phyloP scores from a whole-genome alignment of 2,329 filamentous ascomycete species.

The Colletotrichum godetiae region DNA sequence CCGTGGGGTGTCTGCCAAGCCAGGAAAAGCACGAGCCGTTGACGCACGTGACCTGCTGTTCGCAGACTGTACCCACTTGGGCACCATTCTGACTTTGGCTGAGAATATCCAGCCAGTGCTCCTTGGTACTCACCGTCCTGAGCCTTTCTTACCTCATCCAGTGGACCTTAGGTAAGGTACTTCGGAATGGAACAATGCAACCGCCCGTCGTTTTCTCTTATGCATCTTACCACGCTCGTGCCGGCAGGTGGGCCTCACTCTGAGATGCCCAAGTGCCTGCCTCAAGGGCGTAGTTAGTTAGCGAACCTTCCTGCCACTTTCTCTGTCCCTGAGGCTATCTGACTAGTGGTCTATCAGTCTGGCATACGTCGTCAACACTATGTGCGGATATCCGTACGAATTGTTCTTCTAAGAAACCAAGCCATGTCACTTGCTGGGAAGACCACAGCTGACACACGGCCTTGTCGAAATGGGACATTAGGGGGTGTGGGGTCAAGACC shows the following conservation, averaged over 20 bases:
- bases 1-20: background rate
- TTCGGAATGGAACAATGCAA: too few relatives aligned
- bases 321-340: too few relatives aligned
- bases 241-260: background rate
- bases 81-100: too few relatives aligned
- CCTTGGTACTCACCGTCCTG: too few relatives aligned
- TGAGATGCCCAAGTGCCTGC: background rate
- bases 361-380: background rate
- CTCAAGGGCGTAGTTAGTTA: background rate
- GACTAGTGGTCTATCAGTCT: too few relatives aligned
- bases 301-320: background rate
- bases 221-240: too few relatives aligned
- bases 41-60: background rate
- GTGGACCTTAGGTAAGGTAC: too few relatives aligned
- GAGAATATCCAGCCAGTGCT: too few relatives aligned
- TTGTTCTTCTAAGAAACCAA: background rate
- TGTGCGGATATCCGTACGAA: background rate
- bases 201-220: too few relatives aligned
- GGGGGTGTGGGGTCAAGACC: background rate
- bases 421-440: background rate
- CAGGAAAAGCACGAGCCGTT: background rate
- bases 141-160: too few relatives aligned
- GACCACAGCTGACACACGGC: background rate
- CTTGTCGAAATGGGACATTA: background rate
- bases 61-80: background rate